Base-by-base conservation (phyloP, 164 flowering plant genomes). In the Dillenia suffruticosa region DNA sequence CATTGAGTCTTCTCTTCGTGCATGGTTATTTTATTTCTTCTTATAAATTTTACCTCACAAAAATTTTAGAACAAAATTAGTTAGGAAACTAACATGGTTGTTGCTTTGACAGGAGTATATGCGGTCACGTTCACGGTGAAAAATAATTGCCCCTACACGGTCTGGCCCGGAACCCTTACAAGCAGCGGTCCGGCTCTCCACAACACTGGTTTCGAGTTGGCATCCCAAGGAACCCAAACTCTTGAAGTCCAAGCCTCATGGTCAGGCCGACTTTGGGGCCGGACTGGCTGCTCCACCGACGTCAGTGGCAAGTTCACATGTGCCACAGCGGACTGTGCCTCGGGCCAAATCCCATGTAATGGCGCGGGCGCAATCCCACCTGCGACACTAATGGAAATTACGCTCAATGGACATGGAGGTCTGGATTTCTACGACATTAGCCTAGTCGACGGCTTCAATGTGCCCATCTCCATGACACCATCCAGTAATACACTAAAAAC, bases 211-310 rank as follows among this genome's bases (percentile, higher is more conserved):
- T 74, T 76, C 54, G 68, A 67, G 17, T 68, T 81, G 14, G 14
- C 50, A 9, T 2, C 70, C 12, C 56, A 70, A 8, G 59, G 59
- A 16, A 56, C 79, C 5, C 2, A 14, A 3, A 2, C 68, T 1
- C 2, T 76, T 1, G 14, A 56, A 12, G 70, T 64, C 10, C 72
- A 74, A 0, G 19, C 58, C 0, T 50, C 46, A 9, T 82, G 80
- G 82, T 68, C 75, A 0, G 80, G 80, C 61, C 75, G 82, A 2
- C n/a, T 82, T 44, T 83, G 84, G 84, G 85, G 70, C 43, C 67
- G 84, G 0, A 65, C 70, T 14, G 46, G 43, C 1, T 83, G 85
- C 75, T 46, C 63, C 2, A 53, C 59, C 3, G 51, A 69, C 61
- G 11, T 47, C 8, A 19, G 51, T 32, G 78, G 74, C 5, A 63